phyloP scores from a whole-genome alignment of 371 early-diverging fungal genomes.

The Mortierella sp. region DNA sequence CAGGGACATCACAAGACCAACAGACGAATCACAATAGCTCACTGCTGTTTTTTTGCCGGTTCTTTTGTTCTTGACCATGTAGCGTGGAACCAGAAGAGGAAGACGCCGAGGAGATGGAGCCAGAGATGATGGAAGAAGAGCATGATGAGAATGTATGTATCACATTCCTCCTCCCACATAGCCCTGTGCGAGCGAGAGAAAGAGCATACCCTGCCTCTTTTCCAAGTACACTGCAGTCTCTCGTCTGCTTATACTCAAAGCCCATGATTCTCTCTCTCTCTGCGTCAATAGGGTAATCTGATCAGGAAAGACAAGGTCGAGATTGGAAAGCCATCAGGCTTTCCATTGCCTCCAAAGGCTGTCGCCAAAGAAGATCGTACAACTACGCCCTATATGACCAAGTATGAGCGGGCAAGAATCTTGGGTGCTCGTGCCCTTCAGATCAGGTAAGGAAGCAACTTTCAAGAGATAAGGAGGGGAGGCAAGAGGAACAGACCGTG shows the following conservation, averaged over 20 bases:
- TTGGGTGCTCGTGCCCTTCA: conserved; percentile 94
- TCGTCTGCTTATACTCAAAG: no score
- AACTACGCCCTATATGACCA: conserved; percentile 99
- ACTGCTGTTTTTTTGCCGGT: conserved; percentile 9
- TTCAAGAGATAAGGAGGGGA: neutral
- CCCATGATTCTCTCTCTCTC: neutral
- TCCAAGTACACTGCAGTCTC: no score
- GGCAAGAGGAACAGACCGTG: neutral
- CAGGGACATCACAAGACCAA: no score
- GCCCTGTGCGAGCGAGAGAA: no score
- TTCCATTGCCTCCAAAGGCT: conserved; percentile 35
- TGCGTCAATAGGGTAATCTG: conserved; percentile 19
- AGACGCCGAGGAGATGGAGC: conserved; percentile 27
- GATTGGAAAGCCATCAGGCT: conserved; percentile 21
- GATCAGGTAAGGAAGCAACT: conserved; percentile 64
- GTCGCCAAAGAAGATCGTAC: conserved; percentile 67
- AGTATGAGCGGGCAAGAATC: conserved; percentile 98
- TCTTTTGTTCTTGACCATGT: neutral
- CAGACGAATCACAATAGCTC: neutral
- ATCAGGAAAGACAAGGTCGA: conserved; percentile 36
- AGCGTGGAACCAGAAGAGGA: conserved; percentile 48
- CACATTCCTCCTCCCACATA: neutral
- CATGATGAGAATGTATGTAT: conserved; percentile 33
- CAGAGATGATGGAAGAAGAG: conserved; percentile 32
- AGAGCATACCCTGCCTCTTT: no score